These are phyloP conservation scores for Dentipellis sp. DNA, from an alignment of 768 basidiomycete genomes.

Conservation along the genomic window DNA sequence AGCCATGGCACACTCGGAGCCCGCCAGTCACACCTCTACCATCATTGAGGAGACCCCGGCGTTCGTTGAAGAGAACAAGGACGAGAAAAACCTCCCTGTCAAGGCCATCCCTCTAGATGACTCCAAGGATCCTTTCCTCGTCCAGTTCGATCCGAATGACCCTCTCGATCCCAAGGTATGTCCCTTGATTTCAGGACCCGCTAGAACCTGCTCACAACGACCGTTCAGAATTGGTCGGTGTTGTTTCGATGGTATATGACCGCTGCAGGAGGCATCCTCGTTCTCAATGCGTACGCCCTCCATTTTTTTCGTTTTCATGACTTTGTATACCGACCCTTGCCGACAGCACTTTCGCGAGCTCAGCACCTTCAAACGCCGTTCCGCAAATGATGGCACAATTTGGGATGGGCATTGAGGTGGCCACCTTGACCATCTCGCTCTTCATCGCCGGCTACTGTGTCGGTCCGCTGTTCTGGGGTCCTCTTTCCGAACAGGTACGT, in stretches of 20 bases:
- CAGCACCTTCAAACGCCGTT: constrained; percentile 44
- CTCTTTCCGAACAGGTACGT: constrained; percentile 24
- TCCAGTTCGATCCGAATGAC: constrained; percentile 8
- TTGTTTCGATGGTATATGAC: constrained; percentile 43
- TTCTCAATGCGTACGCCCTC: constrained; percentile 42
- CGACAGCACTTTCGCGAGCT: constrained; percentile 52
- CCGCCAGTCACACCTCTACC: constrained; percentile 7
- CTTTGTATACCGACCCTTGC: not conserved
- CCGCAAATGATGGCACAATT: constrained; percentile 36
- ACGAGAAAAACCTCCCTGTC: not conserved
- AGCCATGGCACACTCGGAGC: not conserved
- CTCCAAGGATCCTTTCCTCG: constrained; percentile 8
- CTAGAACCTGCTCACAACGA: not conserved
- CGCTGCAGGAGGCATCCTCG: constrained; percentile 36
- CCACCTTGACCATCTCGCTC: constrained; percentile 46
- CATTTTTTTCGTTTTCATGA: not conserved
- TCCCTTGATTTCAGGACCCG: constrained; percentile 1
- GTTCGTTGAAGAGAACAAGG: not conserved
- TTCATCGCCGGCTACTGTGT: constrained; percentile 65
- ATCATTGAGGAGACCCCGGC: not conserved
- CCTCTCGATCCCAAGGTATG: constrained; percentile 7
- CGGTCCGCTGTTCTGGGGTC: constrained; percentile 14
- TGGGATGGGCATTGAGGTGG: constrained; percentile 40
- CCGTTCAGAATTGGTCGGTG: constrained; percentile 40
- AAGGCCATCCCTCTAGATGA: not conserved